Conservation (phyloP, 352 stramenopile species). For the Phytophthora syringae region DNA sequence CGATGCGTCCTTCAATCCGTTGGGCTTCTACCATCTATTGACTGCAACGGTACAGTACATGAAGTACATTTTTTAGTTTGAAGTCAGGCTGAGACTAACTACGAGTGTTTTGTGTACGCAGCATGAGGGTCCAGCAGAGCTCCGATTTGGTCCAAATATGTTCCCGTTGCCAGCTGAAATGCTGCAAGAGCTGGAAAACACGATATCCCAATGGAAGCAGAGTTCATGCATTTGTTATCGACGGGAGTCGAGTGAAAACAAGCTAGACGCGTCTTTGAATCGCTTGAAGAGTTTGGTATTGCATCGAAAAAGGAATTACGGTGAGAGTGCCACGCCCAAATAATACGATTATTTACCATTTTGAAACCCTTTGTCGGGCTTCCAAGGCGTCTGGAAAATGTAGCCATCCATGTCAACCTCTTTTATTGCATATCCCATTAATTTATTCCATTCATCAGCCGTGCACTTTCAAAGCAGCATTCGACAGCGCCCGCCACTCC, state of each 20-base stretch:
- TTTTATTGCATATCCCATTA: too few species aligned
- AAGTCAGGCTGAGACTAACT: not conserved
- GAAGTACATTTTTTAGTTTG: not conserved
- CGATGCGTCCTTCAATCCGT: constrained; percentile 43
- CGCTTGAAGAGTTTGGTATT: constrained; percentile 44
- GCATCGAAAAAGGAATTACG: constrained; percentile 2
- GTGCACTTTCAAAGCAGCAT: too few species aligned
- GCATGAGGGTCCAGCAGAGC: constrained; percentile 34
- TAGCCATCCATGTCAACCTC: too few species aligned
- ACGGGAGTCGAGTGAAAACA: constrained; percentile 7
- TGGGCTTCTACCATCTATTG: constrained; percentile 71
- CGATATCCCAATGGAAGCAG: constrained; percentile 38
- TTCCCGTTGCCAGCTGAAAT: constrained; percentile 69
- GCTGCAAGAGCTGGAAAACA: constrained; percentile 57
- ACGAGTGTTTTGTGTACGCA: not conserved
- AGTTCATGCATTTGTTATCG: constrained; percentile 28
- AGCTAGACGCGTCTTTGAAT: constrained; percentile 20
- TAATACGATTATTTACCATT: too few species aligned
- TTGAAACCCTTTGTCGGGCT: too few species aligned
- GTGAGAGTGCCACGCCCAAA: not conserved
- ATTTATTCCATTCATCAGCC: too few species aligned
- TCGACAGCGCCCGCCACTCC: not conserved
- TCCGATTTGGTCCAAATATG: constrained; percentile 66
- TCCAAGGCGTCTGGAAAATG: too few species aligned
- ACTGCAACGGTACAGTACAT: constrained; percentile 30